These are phyloP conservation scores for Pseudonitzschia delicatissima DNA, from an alignment of 108 stramenopile genomes.

Conservation along the genomic window DNA sequence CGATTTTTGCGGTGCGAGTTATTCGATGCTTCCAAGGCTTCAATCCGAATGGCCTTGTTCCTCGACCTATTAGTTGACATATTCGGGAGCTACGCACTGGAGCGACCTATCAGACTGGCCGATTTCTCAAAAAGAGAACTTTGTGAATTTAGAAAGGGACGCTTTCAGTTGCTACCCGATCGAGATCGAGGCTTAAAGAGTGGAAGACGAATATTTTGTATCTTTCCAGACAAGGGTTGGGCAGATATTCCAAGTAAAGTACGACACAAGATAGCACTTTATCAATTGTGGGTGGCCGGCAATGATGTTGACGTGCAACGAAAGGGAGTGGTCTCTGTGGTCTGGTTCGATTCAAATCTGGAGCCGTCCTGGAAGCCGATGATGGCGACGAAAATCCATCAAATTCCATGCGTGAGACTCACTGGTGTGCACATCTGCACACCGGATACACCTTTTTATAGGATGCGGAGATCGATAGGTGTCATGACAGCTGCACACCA, in stretches of 20 bases:
- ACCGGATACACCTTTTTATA: conserved; percentile 3
- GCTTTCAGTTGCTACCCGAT: neutral
- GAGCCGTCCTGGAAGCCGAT: too few relatives aligned
- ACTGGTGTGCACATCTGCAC: neutral
- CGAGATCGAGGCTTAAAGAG: neutral
- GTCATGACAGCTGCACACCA: neutral
- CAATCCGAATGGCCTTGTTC: conserved; percentile 24
- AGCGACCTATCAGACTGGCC: neutral
- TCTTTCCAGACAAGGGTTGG: neutral
- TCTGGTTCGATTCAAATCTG: neutral
- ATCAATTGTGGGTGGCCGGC: neutral
- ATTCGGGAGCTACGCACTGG: conserved; percentile 25
- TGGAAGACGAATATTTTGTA: neutral
- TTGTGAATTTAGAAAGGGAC: neutral
- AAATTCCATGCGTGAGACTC: neutral
- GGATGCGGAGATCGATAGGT: neutral
- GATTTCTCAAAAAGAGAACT: neutral
- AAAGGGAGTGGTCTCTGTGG: neutral
- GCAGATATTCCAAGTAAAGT: neutral
- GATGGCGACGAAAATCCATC: neutral
- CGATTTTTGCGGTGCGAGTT: conserved; percentile 36
- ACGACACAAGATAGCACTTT: conserved; percentile 1
- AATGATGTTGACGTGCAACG: conserved; percentile 7
- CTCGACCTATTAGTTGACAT: conserved; percentile 34
- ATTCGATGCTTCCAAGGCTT: conserved; percentile 37